Evolutionary conservation across 1,139 yeast genomes (phyloP).

Genomic region (Pichia sp.): DNA sequence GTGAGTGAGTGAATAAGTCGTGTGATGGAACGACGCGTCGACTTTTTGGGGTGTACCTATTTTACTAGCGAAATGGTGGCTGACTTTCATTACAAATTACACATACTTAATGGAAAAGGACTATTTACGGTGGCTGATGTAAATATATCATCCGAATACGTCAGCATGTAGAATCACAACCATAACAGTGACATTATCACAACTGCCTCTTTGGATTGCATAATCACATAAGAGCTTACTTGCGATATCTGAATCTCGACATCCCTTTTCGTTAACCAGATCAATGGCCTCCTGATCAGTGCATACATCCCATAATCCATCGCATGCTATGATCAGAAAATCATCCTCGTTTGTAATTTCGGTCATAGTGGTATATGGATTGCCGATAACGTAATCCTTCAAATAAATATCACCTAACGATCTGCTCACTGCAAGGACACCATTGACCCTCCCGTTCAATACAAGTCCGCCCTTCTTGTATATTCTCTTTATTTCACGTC

Average conservation of each 20-base stretch:
- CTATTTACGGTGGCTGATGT: too few relatives aligned
- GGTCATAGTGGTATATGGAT: constrained; percentile 89
- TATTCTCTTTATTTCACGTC: constrained; percentile 66
- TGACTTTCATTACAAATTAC: too few relatives aligned
- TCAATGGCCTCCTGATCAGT: constrained; percentile 77
- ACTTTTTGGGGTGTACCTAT: too few relatives aligned
- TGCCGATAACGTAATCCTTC: constrained; percentile 83
- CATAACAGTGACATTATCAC: constrained; percentile 94
- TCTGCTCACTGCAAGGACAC: constrained; percentile 90
- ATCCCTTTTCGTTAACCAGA: constrained; percentile 43
- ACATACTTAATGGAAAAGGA: too few relatives aligned
- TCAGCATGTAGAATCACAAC: constrained; percentile 34
- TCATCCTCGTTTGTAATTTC: constrained; percentile 58
- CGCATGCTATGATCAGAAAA: constrained; percentile 83
- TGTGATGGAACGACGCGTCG: too few relatives aligned
- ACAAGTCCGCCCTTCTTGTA: constrained; percentile 77
- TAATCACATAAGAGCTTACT: constrained; percentile 60
- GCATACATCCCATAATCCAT: constrained; percentile 93
- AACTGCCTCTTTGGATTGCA: constrained; percentile 74
- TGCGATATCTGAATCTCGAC: constrained; percentile 53
- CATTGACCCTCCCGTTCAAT: constrained; percentile 88
- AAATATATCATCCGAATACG: too few relatives aligned
- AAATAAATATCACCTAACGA: constrained; percentile 92
- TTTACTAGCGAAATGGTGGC: too few relatives aligned
- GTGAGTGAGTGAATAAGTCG: too few relatives aligned